phyloP scores from a whole-genome alignment of 768 basidiomycete genomes.

The Xanthoconium stramineum region DNA sequence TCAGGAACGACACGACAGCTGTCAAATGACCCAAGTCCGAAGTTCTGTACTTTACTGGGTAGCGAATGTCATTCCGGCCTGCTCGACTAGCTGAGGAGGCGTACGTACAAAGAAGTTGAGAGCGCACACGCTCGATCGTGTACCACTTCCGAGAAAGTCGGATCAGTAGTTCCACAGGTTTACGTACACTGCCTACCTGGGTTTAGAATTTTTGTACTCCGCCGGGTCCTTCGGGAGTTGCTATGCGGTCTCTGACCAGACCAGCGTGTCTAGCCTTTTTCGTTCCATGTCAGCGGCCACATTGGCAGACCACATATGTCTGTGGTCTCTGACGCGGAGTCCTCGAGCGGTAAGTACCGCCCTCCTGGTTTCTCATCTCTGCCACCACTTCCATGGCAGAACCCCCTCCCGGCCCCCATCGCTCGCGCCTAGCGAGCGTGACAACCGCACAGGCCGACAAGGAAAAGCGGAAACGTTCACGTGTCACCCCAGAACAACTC shows the following conservation, averaged over 20 bases:
- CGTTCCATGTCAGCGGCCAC: conserved; percentile 30
- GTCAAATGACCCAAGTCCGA: neutral
- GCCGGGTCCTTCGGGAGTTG: conserved; percentile 29
- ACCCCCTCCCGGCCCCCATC: conserved; percentile 35
- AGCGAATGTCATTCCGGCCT: neutral
- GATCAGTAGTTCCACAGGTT: neutral
- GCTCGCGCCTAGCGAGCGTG: conserved; percentile 30
- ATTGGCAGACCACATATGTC: conserved; percentile 26
- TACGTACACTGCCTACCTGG: conserved; percentile 7
- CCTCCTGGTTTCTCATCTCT: conserved; percentile 28
- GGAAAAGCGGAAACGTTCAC: conserved; percentile 70
- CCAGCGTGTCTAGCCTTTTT: conserved; percentile 22
- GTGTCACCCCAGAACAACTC: conserved; percentile 81
- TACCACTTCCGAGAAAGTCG: neutral
- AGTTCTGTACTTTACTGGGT: neutral
- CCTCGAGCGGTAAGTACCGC: conserved; percentile 16
- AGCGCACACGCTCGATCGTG: no score
- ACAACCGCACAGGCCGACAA: conserved; percentile 33
- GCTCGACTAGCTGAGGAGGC: neutral
- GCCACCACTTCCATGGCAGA: conserved; percentile 30
- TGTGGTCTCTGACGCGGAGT: conserved; percentile 22
- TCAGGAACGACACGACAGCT: no score
- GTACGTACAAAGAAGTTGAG: no score
- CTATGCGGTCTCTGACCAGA: conserved; percentile 30
- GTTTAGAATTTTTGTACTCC: conserved; percentile 10